Base-by-base conservation (phyloP, 2,329 filamentous ascomycete species). In the Trichoderma atrobrunneum region DNA sequence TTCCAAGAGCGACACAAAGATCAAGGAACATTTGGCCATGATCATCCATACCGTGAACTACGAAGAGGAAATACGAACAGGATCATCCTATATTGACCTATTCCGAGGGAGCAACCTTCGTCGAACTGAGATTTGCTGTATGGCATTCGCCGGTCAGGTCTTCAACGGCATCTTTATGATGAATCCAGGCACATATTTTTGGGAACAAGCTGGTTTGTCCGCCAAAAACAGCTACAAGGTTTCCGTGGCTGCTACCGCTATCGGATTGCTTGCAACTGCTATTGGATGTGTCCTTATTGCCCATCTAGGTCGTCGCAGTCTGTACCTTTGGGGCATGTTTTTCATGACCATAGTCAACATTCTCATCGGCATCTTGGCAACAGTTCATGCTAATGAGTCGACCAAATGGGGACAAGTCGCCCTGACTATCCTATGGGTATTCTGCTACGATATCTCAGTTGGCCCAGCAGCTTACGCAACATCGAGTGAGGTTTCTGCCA, bases 381-480 rank as follows among this genome's bases (percentile, higher is more conserved):
- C 67, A 3, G 76, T 84, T 16, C 85, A 84, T 80, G 80, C 85
- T 73, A 78, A 87, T 57, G 83, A 84, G 34, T 75, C 82, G 73
- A 77, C 89, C 76, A 70, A 70, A 62, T 70, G 67, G 67, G 67
- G 67, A 18, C 79, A 88, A 5, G 81, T 89, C 56, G 77, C 87
- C 51, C 88, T 85, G 74, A 87, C 85, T 0, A 85, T 88, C 68
- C 79, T 85, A 3, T 89, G 67, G 67, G 67, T 70, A 14, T 59
- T 59, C 28, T 59, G 54, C 3, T 70, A 89, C 78, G 86, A 87
- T 79, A 82, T 86, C 70, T 86, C 86, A 1, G 83, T 89, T 14
- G 88, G 87, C 0, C 87, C 87, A 0, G 83, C 88, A 8, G 85
- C 85, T 5, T 89, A 88, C 77, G 83, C 83, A 1, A 79, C 89